A percentile compares a stretch with the other conserved stretches of the same genome.
Conservation (phyloP, 1,284 basidiomycete genomes). For the Apiotrichum gamsii region DNA sequence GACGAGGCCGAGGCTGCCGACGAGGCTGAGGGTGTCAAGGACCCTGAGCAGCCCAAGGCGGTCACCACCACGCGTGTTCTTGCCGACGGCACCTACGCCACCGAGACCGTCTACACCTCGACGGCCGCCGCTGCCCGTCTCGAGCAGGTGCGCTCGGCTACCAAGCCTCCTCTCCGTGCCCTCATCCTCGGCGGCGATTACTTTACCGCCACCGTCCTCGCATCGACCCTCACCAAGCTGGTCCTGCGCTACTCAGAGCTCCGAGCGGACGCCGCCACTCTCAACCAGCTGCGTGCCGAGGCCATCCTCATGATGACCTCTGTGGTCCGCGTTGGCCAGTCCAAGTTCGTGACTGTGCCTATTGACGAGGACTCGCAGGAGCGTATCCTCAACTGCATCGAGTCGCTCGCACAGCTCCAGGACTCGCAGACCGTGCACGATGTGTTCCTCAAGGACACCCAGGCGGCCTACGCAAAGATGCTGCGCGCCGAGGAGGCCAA, state of each 20-base stretch:
- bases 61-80: slow-evolving; percentile 60
- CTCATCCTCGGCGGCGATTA: slow-evolving; percentile 93
- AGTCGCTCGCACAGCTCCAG: slow-evolving; percentile 73
- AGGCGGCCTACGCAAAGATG: slow-evolving; percentile 91
- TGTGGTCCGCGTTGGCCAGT: slow-evolving; percentile 92
- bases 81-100: slow-evolving; percentile 96
- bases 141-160: slow-evolving; percentile 74
- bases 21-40: slow-evolving; percentile 42
- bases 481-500: slow-evolving; percentile 85
- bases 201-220: slow-evolving; percentile 87
- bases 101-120: slow-evolving; percentile 81
- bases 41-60: slow-evolving; percentile 47
- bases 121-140: slow-evolving; percentile 61
- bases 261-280: slow-evolving; percentile 55
- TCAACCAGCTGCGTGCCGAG: slow-evolving; percentile 81
- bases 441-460: slow-evolving; percentile 89
- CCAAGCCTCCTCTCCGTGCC: slow-evolving; percentile 85
- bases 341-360: slow-evolving; percentile 82
- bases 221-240: slow-evolving; percentile 84
- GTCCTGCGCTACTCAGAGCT: slow-evolving; percentile 72
- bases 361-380: slow-evolving; percentile 98
- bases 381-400: slow-evolving; percentile 93
- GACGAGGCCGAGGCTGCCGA: slow-evolving; percentile 65
- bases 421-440: slow-evolving; percentile 61
- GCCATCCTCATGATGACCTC: slow-evolving; percentile 99